These are phyloP conservation scores for Penicillium sp. DNA, from an alignment of 2,329 filamentous ascomycete genomes.

Conservation along the genomic window DNA sequence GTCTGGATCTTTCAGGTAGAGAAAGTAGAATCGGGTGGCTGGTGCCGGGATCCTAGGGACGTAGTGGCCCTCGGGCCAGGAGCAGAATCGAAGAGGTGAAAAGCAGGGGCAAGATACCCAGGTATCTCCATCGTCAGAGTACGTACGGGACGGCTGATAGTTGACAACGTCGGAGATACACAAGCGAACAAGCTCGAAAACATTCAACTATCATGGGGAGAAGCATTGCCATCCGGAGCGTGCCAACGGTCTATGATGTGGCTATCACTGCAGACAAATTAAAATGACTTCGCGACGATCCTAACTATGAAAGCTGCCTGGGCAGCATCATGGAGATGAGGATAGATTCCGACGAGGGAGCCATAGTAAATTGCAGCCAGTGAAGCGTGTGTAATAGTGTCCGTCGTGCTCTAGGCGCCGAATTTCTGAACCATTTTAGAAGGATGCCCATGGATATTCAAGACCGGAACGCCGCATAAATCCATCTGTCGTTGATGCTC, in stretches of 20 bases:
- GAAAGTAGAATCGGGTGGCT: conserved; percentile 53
- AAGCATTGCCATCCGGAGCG: conserved; percentile 35
- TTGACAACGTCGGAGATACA: conserved; percentile 10
- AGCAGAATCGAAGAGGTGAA: conserved; percentile 33
- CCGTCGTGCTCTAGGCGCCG: conserved; percentile 37
- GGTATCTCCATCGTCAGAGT: conserved; percentile 47
- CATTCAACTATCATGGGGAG: conserved; percentile 16
- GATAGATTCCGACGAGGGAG: conserved; percentile 61
- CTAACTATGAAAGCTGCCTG: conserved; percentile 28
- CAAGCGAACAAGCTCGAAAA: conserved; percentile 19
- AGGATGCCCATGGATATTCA: conserved; percentile 21
- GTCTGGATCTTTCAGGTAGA: conserved; percentile 49
- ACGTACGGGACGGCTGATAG: conserved; percentile 47
- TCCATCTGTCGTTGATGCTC: conserved; percentile 26
- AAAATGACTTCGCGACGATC: conserved; percentile 57
- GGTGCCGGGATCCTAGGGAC: conserved; percentile 55
- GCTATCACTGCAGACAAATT: conserved; percentile 27
- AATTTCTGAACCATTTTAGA: conserved; percentile 16
- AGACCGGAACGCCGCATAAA: conserved; percentile 12
- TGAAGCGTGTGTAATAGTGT: conserved; percentile 48
- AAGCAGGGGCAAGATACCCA: conserved; percentile 40
- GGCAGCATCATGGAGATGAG: conserved; percentile 23
- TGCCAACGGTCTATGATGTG: conserved; percentile 37
- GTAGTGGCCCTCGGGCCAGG: conserved; percentile 26
- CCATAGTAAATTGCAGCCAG: conserved; percentile 27